Percentiles rank a stretch among this genome's conserved stretches.
Evolutionary conservation across 228 moss, liverwort and hornwort species (phyloP).

Genomic region (Sphagnum fallax): DNA sequence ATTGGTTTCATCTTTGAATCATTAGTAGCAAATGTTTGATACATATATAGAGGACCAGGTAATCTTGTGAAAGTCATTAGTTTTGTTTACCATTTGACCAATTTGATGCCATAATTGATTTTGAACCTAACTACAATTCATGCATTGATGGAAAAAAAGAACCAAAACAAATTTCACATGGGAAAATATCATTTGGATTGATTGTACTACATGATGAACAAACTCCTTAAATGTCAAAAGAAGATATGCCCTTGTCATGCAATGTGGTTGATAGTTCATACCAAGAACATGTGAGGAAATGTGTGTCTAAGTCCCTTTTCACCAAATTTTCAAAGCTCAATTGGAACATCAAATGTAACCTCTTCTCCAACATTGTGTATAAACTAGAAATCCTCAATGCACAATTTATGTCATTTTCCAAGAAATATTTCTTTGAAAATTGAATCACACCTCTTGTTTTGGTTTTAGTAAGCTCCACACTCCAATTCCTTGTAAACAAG

Average conservation of each 20-base stretch:
- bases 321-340: constrained; percentile 7
- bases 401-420: constrained; percentile 30
- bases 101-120: constrained; percentile 2
- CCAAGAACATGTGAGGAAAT: constrained; percentile 3
- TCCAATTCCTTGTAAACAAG: neutral
- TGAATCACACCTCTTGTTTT: constrained; percentile 2
- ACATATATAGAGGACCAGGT: constrained; percentile 7
- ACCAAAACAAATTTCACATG: neutral
- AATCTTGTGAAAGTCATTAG: neutral
- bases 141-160: neutral
- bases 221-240: constrained; percentile 1
- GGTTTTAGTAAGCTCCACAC: neutral
- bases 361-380: constrained; percentile 4
- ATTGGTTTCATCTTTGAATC: constrained; percentile 5
- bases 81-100: constrained; percentile 9
- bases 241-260: constrained; percentile 2
- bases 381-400: neutral
- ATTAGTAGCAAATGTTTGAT: constrained; percentile 12
- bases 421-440: constrained; percentile 43
- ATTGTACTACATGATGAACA: constrained; percentile 6
- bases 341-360: constrained; percentile 1
- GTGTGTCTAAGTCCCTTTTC: constrained; percentile 21
- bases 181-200: constrained; percentile 17
- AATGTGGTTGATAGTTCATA: neutral
- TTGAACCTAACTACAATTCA: neutral